These are phyloP conservation scores for Piper betle DNA, from an alignment of 164 flowering plant genomes.

Conservation along the genomic window DNA sequence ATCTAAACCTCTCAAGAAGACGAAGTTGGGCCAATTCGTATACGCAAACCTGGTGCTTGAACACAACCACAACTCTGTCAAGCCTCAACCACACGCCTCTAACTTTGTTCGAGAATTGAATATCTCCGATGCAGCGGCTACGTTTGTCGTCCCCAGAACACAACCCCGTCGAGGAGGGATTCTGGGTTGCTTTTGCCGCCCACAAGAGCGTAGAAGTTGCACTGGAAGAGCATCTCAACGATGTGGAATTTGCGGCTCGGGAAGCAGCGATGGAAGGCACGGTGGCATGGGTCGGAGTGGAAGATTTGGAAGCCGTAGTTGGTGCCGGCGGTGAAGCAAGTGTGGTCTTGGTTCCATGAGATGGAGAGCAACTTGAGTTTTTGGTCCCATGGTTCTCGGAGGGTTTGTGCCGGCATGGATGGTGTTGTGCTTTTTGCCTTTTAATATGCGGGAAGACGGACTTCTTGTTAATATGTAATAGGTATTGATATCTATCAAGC, in stretches of 20 bases:
- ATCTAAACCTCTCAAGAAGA: slow-evolving; percentile 42
- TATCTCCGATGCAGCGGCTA: slow-evolving; percentile 43
- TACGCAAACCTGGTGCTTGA: slow-evolving; percentile 47
- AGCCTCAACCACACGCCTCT: slow-evolving; percentile 40
- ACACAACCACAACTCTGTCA: slow-evolving; percentile 39
- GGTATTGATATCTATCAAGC: no score
- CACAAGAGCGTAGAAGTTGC: slow-evolving; percentile 46
- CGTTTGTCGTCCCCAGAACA: slow-evolving; percentile 58
- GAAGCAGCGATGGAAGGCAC: slow-evolving; percentile 40
- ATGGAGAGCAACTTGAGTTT: slow-evolving; percentile 18
- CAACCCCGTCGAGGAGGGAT: slow-evolving; percentile 37
- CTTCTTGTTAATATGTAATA: no score
- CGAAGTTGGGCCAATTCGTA: slow-evolving; percentile 34
- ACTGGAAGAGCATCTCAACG: slow-evolving; percentile 45
- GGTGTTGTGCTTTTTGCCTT: no score
- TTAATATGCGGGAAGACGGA: no score
- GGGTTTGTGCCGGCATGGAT: no score
- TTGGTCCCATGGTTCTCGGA: no score
- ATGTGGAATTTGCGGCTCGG: slow-evolving; percentile 41
- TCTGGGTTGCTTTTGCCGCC: slow-evolving; percentile 33
- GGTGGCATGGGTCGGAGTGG: slow-evolving; percentile 47
- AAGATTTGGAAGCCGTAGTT: slow-evolving; percentile 45
- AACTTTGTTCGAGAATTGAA: slow-evolving; percentile 43
- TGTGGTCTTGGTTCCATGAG: slow-evolving; percentile 58
- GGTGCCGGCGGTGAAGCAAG: slow-evolving; percentile 51